Evolutionary conservation across 306 rosid genomes (phyloP), one percentile per base, ranked within the genome.

Genomic region (Sphenostylis stenocarpa): DNA sequence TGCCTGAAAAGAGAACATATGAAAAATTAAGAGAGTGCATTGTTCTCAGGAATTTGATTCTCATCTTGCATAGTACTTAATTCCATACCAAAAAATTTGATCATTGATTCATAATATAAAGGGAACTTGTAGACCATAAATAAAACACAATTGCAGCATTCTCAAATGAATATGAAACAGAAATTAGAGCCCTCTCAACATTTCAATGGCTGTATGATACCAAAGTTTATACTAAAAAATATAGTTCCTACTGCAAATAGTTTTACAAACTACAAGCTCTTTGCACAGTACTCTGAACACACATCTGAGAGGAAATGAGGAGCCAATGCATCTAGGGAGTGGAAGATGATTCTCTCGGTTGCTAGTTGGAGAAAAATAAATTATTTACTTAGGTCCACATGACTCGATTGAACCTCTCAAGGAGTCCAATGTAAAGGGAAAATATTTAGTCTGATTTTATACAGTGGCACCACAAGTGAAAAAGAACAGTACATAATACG

Each of bases 1-100:
- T 83, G 76, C 94, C 97, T 93, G 87, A 78, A 80, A 31, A 76
- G 72, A 57, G 44, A 82, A 77, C 70, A 62, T 26, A n/a, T 63
- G 44, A 60, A 75, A 70, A 76, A 64, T 16, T 36, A 65, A 63
- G 5, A 5, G 7, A 66, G 39, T 67, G 29, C 44, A 65, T 73
- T 73, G 55, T 58, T 73, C 41, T 58, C 57, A n/a, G 26, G 52
- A 65, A 23, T 45, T 80, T 16, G 61, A 48, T 48, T 67, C 16
- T n/a, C 39, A 26, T 45, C 48, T 47, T 67, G 72, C 66, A 43
- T 16, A 6, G 3, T 48, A 68, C 39, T 20, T 15, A 56, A 58
- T 16, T 66, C 33, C 5, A 67, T 58, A 28, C 31, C 20, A 39
- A 44, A 55, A 62, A 45, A 24, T 16, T 7, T 14, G 36, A 33